Evolutionary conservation across 345 rosid genomes (phyloP).

Genomic region (Sonneratia caseolaris): DNA sequence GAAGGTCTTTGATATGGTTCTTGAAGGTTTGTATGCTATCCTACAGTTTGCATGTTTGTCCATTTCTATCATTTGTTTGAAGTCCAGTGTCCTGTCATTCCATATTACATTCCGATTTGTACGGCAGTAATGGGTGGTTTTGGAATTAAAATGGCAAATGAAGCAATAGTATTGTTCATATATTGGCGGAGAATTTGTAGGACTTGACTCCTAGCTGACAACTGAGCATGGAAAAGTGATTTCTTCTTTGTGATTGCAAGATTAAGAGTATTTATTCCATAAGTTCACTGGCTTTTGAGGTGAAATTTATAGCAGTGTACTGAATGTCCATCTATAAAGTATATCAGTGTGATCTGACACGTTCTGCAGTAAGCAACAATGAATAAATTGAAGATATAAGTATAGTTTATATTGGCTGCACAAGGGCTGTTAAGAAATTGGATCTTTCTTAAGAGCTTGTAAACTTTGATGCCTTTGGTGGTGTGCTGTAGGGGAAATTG

Average conservation of each 20-base stretch:
- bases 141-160: neutral
- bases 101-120: neutral
- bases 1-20: constrained; percentile 78
- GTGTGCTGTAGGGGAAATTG: neutral
- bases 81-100: neutral
- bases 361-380: neutral
- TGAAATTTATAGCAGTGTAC: neutral
- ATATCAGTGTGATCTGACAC: neutral
- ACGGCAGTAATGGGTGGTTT: neutral
- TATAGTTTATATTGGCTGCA: neutral
- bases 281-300: neutral
- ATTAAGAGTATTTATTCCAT: neutral
- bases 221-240: neutral
- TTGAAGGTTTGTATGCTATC: constrained; percentile 47
- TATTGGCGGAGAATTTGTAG: neutral
- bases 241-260: neutral
- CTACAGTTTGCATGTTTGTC: neutral
- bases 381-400: neutral
- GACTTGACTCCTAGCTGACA: neutral
- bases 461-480: neutral
- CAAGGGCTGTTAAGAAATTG: neutral
- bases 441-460: neutral
- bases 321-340: neutral
- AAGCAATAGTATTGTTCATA: neutral
- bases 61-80: neutral